Evolutionary conservation across 83 land plant genomes (phyloP), one percentile per base, ranked within the genome.

Genomic region (Larix sibirica): DNA sequence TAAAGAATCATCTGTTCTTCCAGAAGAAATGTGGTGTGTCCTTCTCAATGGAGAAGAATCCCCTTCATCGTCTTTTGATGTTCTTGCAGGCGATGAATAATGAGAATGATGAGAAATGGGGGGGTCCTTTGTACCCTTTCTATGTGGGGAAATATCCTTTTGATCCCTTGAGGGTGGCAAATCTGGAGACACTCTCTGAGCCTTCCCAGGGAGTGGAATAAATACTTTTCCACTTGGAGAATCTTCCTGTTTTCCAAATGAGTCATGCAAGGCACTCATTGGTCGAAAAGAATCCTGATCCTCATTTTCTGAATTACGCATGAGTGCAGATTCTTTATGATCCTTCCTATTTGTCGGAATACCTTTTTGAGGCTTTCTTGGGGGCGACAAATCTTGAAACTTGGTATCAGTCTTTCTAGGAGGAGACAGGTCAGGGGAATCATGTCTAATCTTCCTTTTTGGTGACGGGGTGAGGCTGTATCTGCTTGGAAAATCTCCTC

Each of bases 21-120:
- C 31, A 62, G 68, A 16, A 66, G 38, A 76, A 26, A 3, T 59
- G 4, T 79, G 64, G 42, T 14, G 33, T 56, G 18, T 60, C 40
- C 77, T 87, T 76, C 91, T 79, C 63, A 87, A 87, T 16, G 91
- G 91, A 0, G 91, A 90, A 62, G 85, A 81, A 56, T 90, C 91
- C 38, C 1, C 26, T n/a, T 73, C 58, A 17, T 73, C 40, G 21
- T 40, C 56, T 18, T 44, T 47, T 73, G 77, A 18, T 20, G 21
- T 40, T 73, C 16, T 73, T 42, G 28, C 58, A 13, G 17, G 59
- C 3, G 59, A 56, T 56, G 59, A 56, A 56, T 56, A 56, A 44
- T 73, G 77, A 42, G 50, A 73, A 73, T 3, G 26, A 40, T 44
- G 77, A 47, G 21, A 24, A 42, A 16, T 42, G 77, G 77, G 10